phyloP scores from a whole-genome alignment of 305 asterid species.

The Solanum hybrid region DNA sequence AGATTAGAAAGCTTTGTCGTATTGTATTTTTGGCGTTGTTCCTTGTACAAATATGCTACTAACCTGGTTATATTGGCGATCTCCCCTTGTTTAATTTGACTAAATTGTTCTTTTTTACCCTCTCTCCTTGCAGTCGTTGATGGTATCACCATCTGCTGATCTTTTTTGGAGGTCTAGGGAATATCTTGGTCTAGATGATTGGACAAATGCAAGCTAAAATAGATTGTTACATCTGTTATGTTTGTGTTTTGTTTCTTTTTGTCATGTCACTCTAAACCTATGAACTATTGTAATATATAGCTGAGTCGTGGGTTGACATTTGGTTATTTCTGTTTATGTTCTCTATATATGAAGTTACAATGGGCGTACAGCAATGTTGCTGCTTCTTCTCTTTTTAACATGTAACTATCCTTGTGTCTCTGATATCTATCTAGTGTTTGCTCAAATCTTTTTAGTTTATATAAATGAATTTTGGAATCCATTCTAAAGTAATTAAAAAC shows the following conservation, averaged over 20 bases:
- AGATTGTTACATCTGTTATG: background rate
- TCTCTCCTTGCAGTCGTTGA: conserved; percentile 29
- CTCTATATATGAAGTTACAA: background rate
- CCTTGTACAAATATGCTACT: background rate
- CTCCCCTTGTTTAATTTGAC: background rate
- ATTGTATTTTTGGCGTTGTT: background rate
- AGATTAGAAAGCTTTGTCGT: background rate
- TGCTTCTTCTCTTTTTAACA: no score
- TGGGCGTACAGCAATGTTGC: background rate
- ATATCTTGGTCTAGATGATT: background rate
- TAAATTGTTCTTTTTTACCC: background rate
- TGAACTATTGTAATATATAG: background rate
- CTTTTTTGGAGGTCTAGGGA: background rate
- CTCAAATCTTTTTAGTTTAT: background rate
- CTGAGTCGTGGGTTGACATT: background rate
- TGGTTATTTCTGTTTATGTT: background rate
- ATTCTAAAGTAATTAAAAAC: background rate
- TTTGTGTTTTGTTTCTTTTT: background rate
- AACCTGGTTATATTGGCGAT: background rate
- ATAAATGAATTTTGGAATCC: background rate
- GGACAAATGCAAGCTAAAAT: background rate
- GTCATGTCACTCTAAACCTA: background rate
- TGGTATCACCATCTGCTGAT: background rate
- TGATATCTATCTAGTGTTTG: background rate
- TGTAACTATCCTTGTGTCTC: background rate